Evolutionary conservation across 305 asterid species (phyloP).

Genomic region (Rubia peregrina): DNA sequence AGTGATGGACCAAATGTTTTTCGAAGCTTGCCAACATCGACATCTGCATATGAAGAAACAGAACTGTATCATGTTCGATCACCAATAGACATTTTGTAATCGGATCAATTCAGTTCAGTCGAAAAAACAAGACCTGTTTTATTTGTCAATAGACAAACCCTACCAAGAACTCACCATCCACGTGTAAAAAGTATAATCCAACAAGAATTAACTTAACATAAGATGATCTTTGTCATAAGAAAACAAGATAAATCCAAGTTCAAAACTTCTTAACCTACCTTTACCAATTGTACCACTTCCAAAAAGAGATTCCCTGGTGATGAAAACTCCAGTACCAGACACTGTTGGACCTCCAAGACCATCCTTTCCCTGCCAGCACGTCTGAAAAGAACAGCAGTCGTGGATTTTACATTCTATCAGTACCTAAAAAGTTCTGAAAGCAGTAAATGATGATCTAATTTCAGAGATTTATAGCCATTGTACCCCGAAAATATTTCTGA

Average conservation of each 20-base stretch:
- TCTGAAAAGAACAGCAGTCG: slow-evolving; percentile 20
- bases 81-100: too few species aligned
- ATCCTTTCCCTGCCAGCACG: slow-evolving; percentile 43
- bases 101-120: background rate
- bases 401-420: too few species aligned
- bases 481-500: slow-evolving; percentile 36
- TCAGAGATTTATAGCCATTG: background rate
- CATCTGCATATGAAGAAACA: background rate
- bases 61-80: background rate
- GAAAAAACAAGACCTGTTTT: background rate
- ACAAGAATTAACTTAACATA: too few species aligned
- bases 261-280: background rate
- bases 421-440: too few species aligned
- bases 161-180: too few species aligned
- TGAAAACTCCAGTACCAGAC: slow-evolving; percentile 18
- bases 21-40: background rate
- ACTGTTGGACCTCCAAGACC: slow-evolving; percentile 45
- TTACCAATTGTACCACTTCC: slow-evolving; percentile 20
- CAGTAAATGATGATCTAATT: background rate
- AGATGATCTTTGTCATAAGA: too few species aligned
- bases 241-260: too few species aligned
- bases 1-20: slow-evolving; percentile 6
- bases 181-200: too few species aligned
- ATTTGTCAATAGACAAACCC: background rate
- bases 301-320: slow-evolving; percentile 10